Evolutionary conservation across 805 yeast species (phyloP).

Genomic region (Cyberlindnera xishuangbannaensis): DNA sequence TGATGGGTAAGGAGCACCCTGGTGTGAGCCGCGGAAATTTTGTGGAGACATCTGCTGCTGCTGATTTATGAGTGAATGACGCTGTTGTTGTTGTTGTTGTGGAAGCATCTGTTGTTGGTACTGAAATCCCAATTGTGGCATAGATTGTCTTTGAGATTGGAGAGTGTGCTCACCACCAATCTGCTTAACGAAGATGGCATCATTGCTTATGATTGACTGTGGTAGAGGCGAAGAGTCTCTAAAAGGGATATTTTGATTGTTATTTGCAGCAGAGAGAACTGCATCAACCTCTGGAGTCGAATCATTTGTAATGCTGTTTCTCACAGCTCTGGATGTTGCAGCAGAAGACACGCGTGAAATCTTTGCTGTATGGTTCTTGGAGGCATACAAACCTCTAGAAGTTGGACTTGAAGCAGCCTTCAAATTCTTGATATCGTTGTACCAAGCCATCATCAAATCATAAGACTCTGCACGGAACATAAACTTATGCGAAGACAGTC

Average conservation of each 20-base stretch:
- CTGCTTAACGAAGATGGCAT: slow-evolving; percentile 20
- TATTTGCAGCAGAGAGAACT: slow-evolving; percentile 19
- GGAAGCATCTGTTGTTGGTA: slow-evolving; percentile 6
- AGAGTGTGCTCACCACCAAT: slow-evolving; percentile 15
- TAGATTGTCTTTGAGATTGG: slow-evolving; percentile 15
- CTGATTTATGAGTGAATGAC: slow-evolving; percentile 5
- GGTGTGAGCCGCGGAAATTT: slow-evolving; percentile 4
- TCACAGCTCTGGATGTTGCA: slow-evolving; percentile 21
- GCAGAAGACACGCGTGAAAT: slow-evolving; percentile 26
- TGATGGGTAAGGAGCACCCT: slow-evolving; percentile 5
- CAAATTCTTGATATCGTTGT: slow-evolving; percentile 63
- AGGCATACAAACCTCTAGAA: slow-evolving; percentile 21
- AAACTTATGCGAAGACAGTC: slow-evolving; percentile 84
- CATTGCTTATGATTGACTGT: slow-evolving; percentile 14
- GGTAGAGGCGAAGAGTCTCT: slow-evolving; percentile 18
- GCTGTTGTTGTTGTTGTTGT: slow-evolving; percentile 9
- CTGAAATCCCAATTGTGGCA: slow-evolving; percentile 8
- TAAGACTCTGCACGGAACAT: slow-evolving; percentile 89
- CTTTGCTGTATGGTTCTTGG: slow-evolving; percentile 17
- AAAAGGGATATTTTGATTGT: slow-evolving; percentile 19
- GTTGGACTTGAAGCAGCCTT: slow-evolving; percentile 49
- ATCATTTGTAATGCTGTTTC: slow-evolving; percentile 14
- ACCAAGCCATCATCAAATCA: slow-evolving; percentile 80
- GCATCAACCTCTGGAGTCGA: slow-evolving; percentile 24
- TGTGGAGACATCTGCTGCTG: slow-evolving; percentile 6